phyloP scores from a whole-genome alignment of 2,329 filamentous ascomycete species.

The Diaporthe longicolla region DNA sequence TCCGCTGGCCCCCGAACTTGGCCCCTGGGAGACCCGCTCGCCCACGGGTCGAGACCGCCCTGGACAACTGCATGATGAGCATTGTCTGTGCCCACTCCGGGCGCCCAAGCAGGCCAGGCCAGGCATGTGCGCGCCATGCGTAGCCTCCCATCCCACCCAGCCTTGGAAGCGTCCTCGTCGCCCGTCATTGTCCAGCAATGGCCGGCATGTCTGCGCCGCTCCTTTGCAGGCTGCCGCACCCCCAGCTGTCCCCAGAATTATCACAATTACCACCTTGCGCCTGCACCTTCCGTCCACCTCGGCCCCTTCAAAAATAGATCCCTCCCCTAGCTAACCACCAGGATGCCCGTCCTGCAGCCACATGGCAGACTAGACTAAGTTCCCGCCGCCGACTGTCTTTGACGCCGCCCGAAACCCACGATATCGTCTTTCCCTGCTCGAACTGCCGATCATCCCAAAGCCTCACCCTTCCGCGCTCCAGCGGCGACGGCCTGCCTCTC shows the following conservation, averaged over 20 bases:
- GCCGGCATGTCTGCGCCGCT: constrained; percentile 30
- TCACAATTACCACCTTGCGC: constrained; percentile 21
- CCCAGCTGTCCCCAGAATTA: constrained; percentile 23
- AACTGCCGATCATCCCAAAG: neutral
- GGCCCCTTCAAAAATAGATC: constrained; percentile 30
- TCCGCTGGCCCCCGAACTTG: constrained; percentile 17
- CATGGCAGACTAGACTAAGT: constrained; percentile 11
- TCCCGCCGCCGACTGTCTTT: neutral
- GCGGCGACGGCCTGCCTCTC: constrained; percentile 3
- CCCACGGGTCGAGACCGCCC: constrained; percentile 20
- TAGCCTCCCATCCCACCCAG: neutral
- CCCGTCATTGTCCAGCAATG: constrained; percentile 1
- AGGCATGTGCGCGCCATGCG: neutral
- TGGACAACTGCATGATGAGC: constrained; percentile 26
- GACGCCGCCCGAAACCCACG: constrained; percentile 9
- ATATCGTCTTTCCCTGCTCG: neutral
- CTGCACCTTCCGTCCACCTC: constrained; percentile 31
- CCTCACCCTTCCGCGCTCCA: neutral
- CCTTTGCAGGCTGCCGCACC: neutral
- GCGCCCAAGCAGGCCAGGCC: neutral
- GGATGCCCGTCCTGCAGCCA: constrained; percentile 31
- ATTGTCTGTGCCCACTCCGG: constrained; percentile 25
- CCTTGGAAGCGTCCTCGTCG: constrained; percentile 12
- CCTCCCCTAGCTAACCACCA: constrained; percentile 18
- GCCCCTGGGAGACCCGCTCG: constrained; percentile 21